These are phyloP conservation scores for Blastobotrys petasosporus DNA, from an alignment of 1,139 yeast species.

Conservation along the genomic window DNA sequence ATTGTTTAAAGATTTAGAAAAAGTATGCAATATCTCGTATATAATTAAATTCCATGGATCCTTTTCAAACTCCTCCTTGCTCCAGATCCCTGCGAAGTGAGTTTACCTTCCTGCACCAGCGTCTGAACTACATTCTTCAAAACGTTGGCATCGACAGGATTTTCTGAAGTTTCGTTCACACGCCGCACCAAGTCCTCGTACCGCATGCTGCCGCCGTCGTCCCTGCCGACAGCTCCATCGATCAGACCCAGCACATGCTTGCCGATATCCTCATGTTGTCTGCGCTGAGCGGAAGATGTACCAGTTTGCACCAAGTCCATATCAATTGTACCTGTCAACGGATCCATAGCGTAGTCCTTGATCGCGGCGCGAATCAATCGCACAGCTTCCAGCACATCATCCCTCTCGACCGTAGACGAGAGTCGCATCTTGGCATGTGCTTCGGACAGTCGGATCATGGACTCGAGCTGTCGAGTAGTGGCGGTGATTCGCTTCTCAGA, in stretches of 20 bases:
- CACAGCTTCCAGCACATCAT: constrained; percentile 92
- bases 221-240: constrained; percentile 45
- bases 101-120: constrained; percentile 68
- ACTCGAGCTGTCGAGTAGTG: constrained; percentile 92
- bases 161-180: constrained; percentile 64
- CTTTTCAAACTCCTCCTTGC: constrained; percentile 60
- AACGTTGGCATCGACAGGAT: constrained; percentile 64
- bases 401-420: constrained; percentile 59
- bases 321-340: constrained; percentile 91
- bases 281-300: constrained; percentile 81
- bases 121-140: constrained; percentile 62
- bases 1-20: too few relatives aligned
- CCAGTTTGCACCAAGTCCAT: constrained; percentile 98
- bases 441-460: constrained; percentile 89
- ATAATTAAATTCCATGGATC: constrained; percentile 24
- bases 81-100: constrained; percentile 69
- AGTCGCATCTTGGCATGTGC: constrained; percentile 98
- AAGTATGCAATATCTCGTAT: too few relatives aligned
- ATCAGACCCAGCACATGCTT: constrained; percentile 61
- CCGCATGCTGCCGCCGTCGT: constrained; percentile 34
- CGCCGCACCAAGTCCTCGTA: constrained; percentile 57
- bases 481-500: constrained; percentile 93
- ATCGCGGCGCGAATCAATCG: constrained; percentile 88
- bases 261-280: constrained; percentile 66
- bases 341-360: constrained; percentile 97